Evolutionary conservation across 2,329 filamentous ascomycete genomes (phyloP), one percentile per base, ranked within the genome.

Genomic region (Teratosphaeria nubilosa): DNA sequence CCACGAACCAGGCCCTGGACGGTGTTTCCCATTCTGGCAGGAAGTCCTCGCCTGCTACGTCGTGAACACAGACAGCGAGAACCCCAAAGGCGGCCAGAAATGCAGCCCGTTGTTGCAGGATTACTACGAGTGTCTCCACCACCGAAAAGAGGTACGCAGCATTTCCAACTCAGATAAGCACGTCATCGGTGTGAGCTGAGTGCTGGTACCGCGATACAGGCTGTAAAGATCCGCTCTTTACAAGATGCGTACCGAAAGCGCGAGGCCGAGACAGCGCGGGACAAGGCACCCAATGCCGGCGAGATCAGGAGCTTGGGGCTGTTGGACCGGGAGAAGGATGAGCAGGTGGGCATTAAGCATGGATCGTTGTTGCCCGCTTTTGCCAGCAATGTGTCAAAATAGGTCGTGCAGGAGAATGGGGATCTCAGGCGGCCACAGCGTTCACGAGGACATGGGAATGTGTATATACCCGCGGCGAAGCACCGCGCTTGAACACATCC

Each of bases 1-100:
- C 11, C 20, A 56, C 54, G 20, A n/a, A 55, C n/a, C 69, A 87
- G 84, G 85, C 70, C 82, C 82, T 65, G 82, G 80, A 69, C 89
- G 92, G 76, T 99, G 94, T 85, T 97, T 96, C 80, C 90, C 91
- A 73, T 99, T 96, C 84, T 99, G 94, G 94, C 94, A 99, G 79
- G 94, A 99, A 78, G 86, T 97, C 65, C 88, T 99, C 73, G 91
- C 91, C 70, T 99, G 94, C 84, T 99, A 99, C 76, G 91, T 96
- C 61, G 86, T 96, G 72, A 97, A 97, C 79, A 90, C 90, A 58
- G 83, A 82, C 64, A 78, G 86, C 63, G 88, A 92, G 56, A 79
- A 87, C 64, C 88, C 92, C 58, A 83, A 85, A 16, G 90, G 90
- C 66, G 94, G 91, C 79, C 87, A 86, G 75, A 95, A 95, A 78